Base-by-base conservation (phyloP, 345 rosid species). In the Populus nigra region DNA sequence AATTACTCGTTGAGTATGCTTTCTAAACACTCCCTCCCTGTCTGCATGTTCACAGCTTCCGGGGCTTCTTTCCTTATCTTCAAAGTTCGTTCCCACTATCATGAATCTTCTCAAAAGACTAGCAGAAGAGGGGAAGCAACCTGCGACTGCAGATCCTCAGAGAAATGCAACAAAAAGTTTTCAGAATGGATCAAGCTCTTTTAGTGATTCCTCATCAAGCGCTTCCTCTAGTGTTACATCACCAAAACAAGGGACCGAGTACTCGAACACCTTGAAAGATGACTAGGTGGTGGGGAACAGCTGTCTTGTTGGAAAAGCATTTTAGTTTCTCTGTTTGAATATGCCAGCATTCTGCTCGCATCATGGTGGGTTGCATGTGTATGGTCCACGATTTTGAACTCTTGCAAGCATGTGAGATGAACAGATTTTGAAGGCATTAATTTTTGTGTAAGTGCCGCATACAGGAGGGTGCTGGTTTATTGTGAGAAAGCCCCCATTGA, bases 31-130 rank as follows among this genome's bases (percentile, higher is more conserved):
- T 20, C 23, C 29, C 65, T 20, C 23, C 29, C 11, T 11, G 65
- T 23, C 29, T 5, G 11, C 12, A 59, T 59, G 65, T 1, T 23
- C 83, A 69, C 93, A 96, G 99, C 90, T 96, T 75, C 93, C 97
- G 3, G 98, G 97, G 79, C 84, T 93, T 71, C 78, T 96, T 76
- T 88, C 97, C n/a, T 79, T 96, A 81, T 91, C 95, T 1, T 75
- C 93, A 57, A 96, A 92, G 83, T 86, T 96, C 76, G 80, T 96
- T 78, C 99, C 98, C 23, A 96, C 98, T 13, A 77, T 96, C 23
- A 90, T 92, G 98, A 96, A 94, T 86, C 92, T 96, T 83, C 84
- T 96, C 17, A 92, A 77, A 79, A 94, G 88, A 80, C 90, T 96
- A 73, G 97, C 95, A 0, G 91, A 88, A 79, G 91, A 89, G 80